A percentile compares a stretch with the other conserved stretches of the same genome.
Conservation (phyloP, 257 asterid species). For the Penstemon eatonii region DNA sequence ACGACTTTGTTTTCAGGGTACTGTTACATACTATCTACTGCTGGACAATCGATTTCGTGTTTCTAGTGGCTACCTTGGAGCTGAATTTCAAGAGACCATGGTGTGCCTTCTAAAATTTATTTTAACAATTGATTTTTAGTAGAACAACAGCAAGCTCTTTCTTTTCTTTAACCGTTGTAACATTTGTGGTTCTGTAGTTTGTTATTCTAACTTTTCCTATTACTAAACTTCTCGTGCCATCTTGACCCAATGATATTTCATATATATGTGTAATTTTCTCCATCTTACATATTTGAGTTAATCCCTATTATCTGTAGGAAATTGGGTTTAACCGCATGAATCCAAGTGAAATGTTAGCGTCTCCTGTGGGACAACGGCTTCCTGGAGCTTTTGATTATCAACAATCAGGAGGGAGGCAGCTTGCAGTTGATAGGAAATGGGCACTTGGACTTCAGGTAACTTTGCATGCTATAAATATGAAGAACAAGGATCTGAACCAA, state of each 20-base stretch:
- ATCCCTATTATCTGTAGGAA: conserved; percentile 43
- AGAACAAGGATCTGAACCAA: conserved; percentile 2
- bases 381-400: conserved; percentile 62
- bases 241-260: not conserved
- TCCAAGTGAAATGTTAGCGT: conserved; percentile 50
- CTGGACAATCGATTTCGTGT: conserved; percentile 81
- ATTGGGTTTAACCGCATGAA: conserved; percentile 42
- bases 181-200: conserved; percentile 12
- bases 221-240: conserved; percentile 10
- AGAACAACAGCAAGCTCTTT: not conserved
- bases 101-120: conserved; percentile 37
- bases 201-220: not conserved
- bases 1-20: conserved; percentile 52
- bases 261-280: not conserved
- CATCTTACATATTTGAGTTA: conserved; percentile 9
- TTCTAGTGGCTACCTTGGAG: conserved; percentile 85
- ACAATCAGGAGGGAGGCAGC: conserved; percentile 65
- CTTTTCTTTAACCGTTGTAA: not conserved
- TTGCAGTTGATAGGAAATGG: conserved; percentile 74
- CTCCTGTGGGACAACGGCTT: conserved; percentile 59
- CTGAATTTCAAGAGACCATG: conserved; percentile 83
- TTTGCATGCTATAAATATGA: conserved; percentile 17
- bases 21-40: conserved; percentile 82
- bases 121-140: conserved; percentile 16
- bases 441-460: conserved; percentile 97